A percentile compares a stretch with the other conserved stretches of the same genome.
Conservation (phyloP, 139 green algal species). For the Spirogloea muscicola region DNA sequence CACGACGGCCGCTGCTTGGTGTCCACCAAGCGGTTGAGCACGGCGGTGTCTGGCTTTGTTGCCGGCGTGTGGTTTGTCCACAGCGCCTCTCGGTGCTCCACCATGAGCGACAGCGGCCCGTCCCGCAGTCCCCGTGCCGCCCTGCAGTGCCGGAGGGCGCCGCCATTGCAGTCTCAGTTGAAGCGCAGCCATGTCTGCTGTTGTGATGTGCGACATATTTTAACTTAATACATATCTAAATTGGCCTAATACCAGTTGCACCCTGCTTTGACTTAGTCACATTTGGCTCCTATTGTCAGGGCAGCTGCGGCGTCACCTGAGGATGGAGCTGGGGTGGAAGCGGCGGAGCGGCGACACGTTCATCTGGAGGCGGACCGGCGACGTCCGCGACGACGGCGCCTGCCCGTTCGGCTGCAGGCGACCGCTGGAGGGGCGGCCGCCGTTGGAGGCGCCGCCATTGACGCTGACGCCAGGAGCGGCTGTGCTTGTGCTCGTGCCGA, state of each 20-base stretch:
- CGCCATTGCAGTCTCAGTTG: no score
- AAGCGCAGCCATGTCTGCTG: no score
- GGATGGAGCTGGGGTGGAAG: background rate
- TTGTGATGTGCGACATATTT: no score
- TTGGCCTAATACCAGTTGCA: no score
- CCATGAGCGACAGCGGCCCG: conserved; percentile 59
- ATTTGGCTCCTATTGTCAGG: no score
- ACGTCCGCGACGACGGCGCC: conserved; percentile 21
- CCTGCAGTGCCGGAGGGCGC: no score
- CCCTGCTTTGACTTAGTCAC: no score
- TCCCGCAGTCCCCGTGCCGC: conserved; percentile 22
- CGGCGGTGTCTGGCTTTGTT: conserved; percentile 53
- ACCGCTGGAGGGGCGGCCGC: conserved; percentile 21
- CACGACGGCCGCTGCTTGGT: background rate
- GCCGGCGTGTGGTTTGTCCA: conserved; percentile 66
- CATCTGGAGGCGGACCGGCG: background rate
- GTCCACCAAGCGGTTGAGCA: conserved; percentile 53
- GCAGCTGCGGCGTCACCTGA: conserved; percentile 8
- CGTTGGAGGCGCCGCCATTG: conserved; percentile 5
- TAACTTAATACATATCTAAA: no score
- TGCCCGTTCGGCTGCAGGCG: conserved; percentile 23
- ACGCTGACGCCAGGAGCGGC: conserved; percentile 49
- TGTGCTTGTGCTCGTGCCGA: conserved; percentile 33
- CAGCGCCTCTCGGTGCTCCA: conserved; percentile 59
- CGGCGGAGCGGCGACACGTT: conserved; percentile 45